phyloP scores from a whole-genome alignment of 768 basidiomycete genomes.

The Erythrobasidium yunnanense region DNA sequence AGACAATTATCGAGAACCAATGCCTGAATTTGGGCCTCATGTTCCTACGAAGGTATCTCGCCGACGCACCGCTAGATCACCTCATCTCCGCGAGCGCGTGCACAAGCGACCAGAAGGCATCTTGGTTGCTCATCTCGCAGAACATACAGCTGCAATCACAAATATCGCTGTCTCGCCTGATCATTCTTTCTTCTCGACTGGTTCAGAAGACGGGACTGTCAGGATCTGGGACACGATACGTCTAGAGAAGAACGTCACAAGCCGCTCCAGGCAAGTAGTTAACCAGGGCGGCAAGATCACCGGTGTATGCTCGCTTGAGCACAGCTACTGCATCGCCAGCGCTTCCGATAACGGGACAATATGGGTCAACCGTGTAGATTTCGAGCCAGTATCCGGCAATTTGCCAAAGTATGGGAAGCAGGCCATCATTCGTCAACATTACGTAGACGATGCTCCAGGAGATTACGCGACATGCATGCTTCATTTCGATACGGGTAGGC shows the following conservation, averaged over 20 bases:
- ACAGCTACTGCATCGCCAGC: constrained; percentile 71
- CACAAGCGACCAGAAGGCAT: constrained; percentile 57
- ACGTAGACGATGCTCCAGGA: constrained; percentile 54
- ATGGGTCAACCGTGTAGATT: constrained; percentile 71
- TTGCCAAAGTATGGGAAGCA: constrained; percentile 74
- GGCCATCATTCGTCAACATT: constrained; percentile 69
- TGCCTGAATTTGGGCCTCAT: constrained; percentile 82
- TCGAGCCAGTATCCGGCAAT: constrained; percentile 52
- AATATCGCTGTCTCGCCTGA: constrained; percentile 80
- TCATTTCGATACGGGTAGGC: constrained; percentile 64
- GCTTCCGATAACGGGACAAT: constrained; percentile 74
- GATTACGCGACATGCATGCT: constrained; percentile 75
- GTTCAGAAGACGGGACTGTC: constrained; percentile 44
- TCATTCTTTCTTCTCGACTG: constrained; percentile 63
- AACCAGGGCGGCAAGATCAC: constrained; percentile 57
- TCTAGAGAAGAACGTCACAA: constrained; percentile 86
- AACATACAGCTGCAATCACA: constrained; percentile 70
- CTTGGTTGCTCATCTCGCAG: constrained; percentile 70
- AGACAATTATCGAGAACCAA: constrained; percentile 67
- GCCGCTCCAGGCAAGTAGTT: constrained; percentile 47
- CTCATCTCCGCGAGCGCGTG: constrained; percentile 56
- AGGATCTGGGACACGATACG: constrained; percentile 56
- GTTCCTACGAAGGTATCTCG: constrained; percentile 71
- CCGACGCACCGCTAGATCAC: constrained; percentile 60
- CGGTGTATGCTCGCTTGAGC: constrained; percentile 65